These are phyloP conservation scores for Thymus quinquecostatus DNA, from an alignment of 257 asterid species.

Conservation along the genomic window DNA sequence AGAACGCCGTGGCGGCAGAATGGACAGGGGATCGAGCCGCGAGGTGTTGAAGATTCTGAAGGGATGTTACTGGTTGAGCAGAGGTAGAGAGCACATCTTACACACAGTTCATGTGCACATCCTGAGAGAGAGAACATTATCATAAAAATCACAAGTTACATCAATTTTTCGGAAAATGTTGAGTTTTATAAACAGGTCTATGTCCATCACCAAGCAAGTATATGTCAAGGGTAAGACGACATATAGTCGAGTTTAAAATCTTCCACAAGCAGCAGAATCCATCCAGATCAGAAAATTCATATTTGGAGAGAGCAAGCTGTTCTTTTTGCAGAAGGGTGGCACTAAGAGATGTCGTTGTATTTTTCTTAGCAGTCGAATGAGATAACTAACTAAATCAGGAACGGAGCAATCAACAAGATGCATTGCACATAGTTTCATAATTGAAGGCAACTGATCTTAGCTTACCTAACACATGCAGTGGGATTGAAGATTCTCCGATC, in stretches of 20 bases:
- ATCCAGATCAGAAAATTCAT: not conserved
- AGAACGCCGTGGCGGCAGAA: constrained; percentile 81
- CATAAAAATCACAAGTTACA: not conserved
- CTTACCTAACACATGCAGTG: not conserved
- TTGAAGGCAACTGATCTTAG: not conserved
- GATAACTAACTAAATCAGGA: not conserved
- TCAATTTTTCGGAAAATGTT: not conserved
- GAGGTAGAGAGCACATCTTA: constrained; percentile 89
- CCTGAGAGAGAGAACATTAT: constrained; percentile 51
- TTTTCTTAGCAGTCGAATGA: not conserved
- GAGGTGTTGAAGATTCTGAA: constrained; percentile 62
- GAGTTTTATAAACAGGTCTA: not conserved
- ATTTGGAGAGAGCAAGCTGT: not conserved
- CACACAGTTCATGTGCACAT: constrained; percentile 85
- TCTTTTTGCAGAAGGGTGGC: not conserved
- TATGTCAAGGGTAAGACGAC: not conserved
- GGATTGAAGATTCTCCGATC: not conserved
- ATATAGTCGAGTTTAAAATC: not conserved
- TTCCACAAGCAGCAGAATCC: not conserved
- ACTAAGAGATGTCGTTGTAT: not conserved
- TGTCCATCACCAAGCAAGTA: not conserved
- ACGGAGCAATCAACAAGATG: not conserved
- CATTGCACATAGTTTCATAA: not conserved
- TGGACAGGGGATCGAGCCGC: constrained; percentile 94
- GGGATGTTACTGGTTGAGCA: constrained; percentile 89